Evolutionary conservation across 139 green algal genomes (phyloP), one percentile per base, ranked within the genome.

Genomic region (Deuterostichococcus epilithicus): DNA sequence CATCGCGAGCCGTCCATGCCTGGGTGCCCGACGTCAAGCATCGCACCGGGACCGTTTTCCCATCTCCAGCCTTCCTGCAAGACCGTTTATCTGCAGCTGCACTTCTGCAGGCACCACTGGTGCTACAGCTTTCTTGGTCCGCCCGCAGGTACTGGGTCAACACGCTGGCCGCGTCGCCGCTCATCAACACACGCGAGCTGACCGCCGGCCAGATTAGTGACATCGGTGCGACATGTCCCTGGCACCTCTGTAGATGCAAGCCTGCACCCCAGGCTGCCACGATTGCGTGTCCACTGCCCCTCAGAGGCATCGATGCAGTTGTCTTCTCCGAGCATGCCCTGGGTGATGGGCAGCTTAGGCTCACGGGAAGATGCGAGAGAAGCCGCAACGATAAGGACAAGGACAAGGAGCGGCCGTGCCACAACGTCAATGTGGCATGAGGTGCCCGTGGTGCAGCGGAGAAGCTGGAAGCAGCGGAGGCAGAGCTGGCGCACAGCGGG

Each of bases 391-490:
- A n/a, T n/a, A n/a, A n/a, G n/a, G n/a, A n/a, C n/a, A n/a, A n/a
- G n/a, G n/a, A n/a, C n/a, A n/a, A n/a, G n/a, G n/a, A n/a, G n/a
- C n/a, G n/a, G n/a, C n/a, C n/a, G n/a, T n/a, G n/a, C n/a, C n/a
- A n/a, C n/a, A n/a, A n/a, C n/a, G n/a, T n/a, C n/a, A n/a, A n/a
- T n/a, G n/a, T n/a, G n/a, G n/a, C n/a, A n/a, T n/a, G n/a, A n/a
- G n/a, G n/a, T n/a, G n/a, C n/a, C 18, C 18, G 25, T 30, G 18
- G 2, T 78, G 70, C 72, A 87, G 90, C 88, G 44, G 92, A 97
- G 78, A 98, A 98, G 86, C 87, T 98, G 76, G 94, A 97, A 84
- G 87, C 93, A 70, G 91, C 82, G 25, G 92, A 94, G 60, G 59
- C 23, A 42, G 75, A 84, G 75, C 47, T 94, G 67, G 58, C 45